Evolutionary conservation across 176 grass and related monocot species (phyloP), one percentile per base, ranked within the genome.

Genomic region (Hordeum marinum): DNA sequence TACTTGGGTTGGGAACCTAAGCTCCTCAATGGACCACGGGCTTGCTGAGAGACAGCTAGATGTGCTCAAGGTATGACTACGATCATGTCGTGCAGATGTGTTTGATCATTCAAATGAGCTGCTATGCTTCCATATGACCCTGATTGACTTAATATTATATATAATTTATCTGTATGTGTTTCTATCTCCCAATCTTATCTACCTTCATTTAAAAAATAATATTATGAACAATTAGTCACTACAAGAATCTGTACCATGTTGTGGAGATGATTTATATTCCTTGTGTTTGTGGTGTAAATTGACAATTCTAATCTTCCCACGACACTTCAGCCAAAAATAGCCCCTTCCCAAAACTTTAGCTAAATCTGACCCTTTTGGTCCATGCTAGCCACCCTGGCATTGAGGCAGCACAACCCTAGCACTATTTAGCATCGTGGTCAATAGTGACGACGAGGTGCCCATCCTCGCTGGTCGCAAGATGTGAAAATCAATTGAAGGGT

Each of bases 41-140:
- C 82, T 98, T 82, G 87, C 89, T 84, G 95, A 98, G 75, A 98
- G 95, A 69, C 93, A 91, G 87, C 85, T 98, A 25, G 95, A 98
- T 88, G 84, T 98, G 75, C 93, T 98, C 66, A 98, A 98, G 92
- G 95, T 98, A 63, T 82, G 20, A 41, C n/a, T 67, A 81, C 65
- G 42, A 78, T 64, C 42, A 78, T 87, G 58, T 80, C 37, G 59
- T 87, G 36, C 57, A 32, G 26, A 55, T 0, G 1, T 60, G 36
- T 41, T 73, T 90, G 21, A 20, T 64, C 11, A 14, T 83, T 80
- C 34, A 67, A 67, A 82, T 35, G 37, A 68, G 75, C 54, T 82
- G 21, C 13, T 76, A 66, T 68, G 18, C 34, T 62, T 43, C 35
- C 0, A 55, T 63, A 68, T 14, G 35, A 48, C 23, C 29, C 15